Evolutionary conservation across 1,284 basidiomycete species (phyloP).

Genomic region (Puccinia triticina): DNA sequence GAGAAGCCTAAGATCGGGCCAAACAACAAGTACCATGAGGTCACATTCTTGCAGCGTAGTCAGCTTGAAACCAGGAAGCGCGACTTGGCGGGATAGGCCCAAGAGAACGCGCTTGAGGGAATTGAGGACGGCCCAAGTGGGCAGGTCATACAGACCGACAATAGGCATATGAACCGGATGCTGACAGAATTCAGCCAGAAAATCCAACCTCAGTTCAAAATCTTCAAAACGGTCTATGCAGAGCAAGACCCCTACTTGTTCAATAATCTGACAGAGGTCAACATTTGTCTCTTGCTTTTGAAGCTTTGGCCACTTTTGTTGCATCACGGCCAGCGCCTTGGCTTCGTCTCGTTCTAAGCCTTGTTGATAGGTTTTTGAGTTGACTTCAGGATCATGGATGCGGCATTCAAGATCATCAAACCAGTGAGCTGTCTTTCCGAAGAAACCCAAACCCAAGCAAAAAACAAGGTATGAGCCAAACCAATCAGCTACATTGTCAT

Average conservation of each 20-base stretch:
- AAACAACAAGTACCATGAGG: conserved; percentile 12
- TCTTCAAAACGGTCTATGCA: background rate
- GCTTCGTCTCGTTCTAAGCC: conserved; percentile 9
- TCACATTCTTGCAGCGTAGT: background rate
- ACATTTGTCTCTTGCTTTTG: conserved; percentile 6
- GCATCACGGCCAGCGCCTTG: conserved; percentile 22
- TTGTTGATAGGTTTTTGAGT: conserved; percentile 17
- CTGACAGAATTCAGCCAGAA: background rate
- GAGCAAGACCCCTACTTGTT: background rate
- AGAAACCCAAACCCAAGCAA: too few relatives aligned
- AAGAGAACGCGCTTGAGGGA: conserved; percentile 1
- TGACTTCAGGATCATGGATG: background rate
- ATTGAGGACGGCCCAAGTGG: background rate
- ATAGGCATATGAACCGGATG: conserved; percentile 3
- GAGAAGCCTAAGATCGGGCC: too few relatives aligned
- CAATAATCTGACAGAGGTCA: background rate
- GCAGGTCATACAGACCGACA: background rate
- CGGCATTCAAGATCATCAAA: conserved; percentile 11
- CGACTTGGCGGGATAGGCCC: background rate
- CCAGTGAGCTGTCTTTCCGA: conserved; percentile 30
- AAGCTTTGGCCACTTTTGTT: conserved; percentile 32
- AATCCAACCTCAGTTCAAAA: background rate
- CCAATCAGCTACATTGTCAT: background rate
- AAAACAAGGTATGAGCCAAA: background rate
- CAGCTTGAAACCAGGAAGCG: background rate